Base-by-base conservation (phyloP, 2,329 filamentous ascomycete genomes). In the Fusarium nurragi region DNA sequence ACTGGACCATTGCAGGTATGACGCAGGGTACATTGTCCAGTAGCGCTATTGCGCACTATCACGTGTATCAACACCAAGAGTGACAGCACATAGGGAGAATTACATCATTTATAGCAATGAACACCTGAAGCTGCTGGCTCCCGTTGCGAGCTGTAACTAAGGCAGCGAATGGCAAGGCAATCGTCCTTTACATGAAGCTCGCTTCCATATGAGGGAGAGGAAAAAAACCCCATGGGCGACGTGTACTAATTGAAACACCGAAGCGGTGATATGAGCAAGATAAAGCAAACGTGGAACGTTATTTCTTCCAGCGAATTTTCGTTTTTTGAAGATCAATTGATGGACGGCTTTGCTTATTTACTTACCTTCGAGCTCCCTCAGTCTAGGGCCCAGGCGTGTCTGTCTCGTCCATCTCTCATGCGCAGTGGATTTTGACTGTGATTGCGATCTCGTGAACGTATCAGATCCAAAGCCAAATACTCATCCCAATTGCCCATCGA, bases 381-480 rank as follows among this genome's bases (percentile, higher is more conserved):
- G n/a, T 9, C 10, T 10, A n/a, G 32, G 32, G 50, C 22, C 50
- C 22, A 53, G 49, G 32, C 36, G 16, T 53, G 34, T 21, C 25
- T 54, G 49, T 61, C 43, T 56, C 26, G 14, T 40, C 46, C 43
- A 44, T 34, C 38, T 32, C 58, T 37, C 53, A 51, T 54, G 41
- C 21, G 44, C 26, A 28, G 45, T 37, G 58, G 55, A 46, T 54
- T 58, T 55, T 58, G 39, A 64, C 48, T 49, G 44, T 67, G 60
- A 58, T 56, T 45, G 23, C 58, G 61, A 67, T 71, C 64, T 58
- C 61, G 64, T 70, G 68, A 45, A 45, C 59, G 34, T 47, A 41
- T 46, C 43, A 59, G 46, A 37, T n/a, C 9, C 45, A 39, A 28
- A 28, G 39, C 40, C 22, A 54, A 19, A 18, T 36, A 34, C 28